Conservation (phyloP, 495 filamentous ascomycete species). For the Schizothecium vesticola region DNA sequence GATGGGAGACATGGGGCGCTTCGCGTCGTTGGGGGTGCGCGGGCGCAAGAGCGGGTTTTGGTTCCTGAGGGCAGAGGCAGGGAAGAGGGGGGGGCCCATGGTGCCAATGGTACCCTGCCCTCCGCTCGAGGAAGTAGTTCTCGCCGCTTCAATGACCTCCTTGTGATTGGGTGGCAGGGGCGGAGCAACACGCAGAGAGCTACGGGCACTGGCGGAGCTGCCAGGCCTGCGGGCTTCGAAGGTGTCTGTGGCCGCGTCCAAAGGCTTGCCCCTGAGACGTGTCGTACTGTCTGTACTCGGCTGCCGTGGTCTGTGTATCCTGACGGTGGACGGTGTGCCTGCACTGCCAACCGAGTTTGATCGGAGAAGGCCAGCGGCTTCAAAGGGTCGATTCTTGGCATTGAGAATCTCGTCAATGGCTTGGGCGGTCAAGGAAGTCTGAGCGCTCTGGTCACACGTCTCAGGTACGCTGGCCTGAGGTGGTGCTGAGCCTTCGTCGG, state of each 20-base stretch:
- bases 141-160: slow-evolving; percentile 76
- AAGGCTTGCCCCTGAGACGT: slow-evolving; percentile 31
- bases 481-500: slow-evolving; percentile 32
- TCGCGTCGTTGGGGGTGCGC: slow-evolving; percentile 56
- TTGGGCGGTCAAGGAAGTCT: slow-evolving; percentile 68
- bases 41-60: slow-evolving; percentile 49
- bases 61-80: slow-evolving; percentile 69
- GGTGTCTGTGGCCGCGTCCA: slow-evolving; percentile 21
- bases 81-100: slow-evolving; percentile 84
- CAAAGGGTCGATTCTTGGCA: slow-evolving; percentile 29
- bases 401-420: slow-evolving; percentile 64
- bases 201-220: slow-evolving; percentile 59
- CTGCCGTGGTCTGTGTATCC: slow-evolving; percentile 32
- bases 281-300: slow-evolving; percentile 34
- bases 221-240: slow-evolving; percentile 50
- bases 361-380: slow-evolving; percentile 22
- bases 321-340: slow-evolving; percentile 30
- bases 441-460: slow-evolving; percentile 61
- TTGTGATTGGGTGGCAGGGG: slow-evolving; percentile 79
- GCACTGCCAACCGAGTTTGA: slow-evolving; percentile 22
- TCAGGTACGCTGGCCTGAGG: slow-evolving; percentile 31
- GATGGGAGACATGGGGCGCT: slow-evolving; percentile 34
- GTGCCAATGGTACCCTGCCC: slow-evolving; percentile 41
- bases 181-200: slow-evolving; percentile 40
- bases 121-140: slow-evolving; percentile 42